Evolutionary conservation across 306 rosid species (phyloP).

Genomic region (Ormosia semicastrata): DNA sequence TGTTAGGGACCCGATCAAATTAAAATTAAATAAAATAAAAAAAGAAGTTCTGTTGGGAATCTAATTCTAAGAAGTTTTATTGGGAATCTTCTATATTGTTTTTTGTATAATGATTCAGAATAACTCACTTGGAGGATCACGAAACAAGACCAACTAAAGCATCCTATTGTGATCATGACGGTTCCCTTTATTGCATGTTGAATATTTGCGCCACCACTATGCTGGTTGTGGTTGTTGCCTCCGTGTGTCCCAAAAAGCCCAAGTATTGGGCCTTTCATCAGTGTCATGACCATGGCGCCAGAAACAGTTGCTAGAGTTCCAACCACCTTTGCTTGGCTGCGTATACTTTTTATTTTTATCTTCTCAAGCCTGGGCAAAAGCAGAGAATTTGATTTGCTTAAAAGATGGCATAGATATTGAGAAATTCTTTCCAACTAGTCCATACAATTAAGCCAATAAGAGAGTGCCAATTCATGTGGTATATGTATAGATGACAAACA

Average conservation of each 20-base stretch:
- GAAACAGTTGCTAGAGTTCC: conserved; percentile 84
- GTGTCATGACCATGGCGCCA: conserved; percentile 90
- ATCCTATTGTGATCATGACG: conserved; percentile 65
- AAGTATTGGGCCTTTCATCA: conserved; percentile 70
- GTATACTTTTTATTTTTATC: conserved; percentile 51
- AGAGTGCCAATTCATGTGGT: background rate
- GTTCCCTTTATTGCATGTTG: conserved; percentile 62
- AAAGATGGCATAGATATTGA: background rate
- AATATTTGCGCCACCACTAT: conserved; percentile 32
- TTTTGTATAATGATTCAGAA: background rate
- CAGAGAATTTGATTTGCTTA: background rate
- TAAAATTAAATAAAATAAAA: no score
- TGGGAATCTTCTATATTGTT: background rate
- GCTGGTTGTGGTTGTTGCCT: conserved; percentile 11
- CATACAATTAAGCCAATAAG: background rate
- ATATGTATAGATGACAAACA: background rate
- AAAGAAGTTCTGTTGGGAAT: background rate
- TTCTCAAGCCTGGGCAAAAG: conserved; percentile 62
- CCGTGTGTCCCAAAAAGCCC: conserved; percentile 49
- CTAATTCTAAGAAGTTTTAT: background rate
- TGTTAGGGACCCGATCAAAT: background rate
- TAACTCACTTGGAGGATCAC: conserved; percentile 66
- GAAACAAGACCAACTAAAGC: conserved; percentile 85
- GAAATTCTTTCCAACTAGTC: background rate
- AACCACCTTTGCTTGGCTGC: conserved; percentile 75